Percentiles rank a stretch among this genome's conserved stretches.
Conservation (phyloP, 148 eudicot species). For the Simmondsia chinensis region DNA sequence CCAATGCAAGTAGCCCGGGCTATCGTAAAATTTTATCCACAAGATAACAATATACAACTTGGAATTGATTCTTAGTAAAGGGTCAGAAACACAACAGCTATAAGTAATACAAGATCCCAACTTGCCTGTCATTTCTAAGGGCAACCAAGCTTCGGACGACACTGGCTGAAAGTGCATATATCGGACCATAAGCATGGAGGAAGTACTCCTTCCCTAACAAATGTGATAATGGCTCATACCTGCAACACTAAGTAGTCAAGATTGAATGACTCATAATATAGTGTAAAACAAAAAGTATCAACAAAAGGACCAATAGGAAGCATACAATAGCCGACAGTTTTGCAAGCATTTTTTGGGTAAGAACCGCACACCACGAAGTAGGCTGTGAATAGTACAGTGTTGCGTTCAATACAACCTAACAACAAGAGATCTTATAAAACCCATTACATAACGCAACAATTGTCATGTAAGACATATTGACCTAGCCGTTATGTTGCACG, state of each 20-base stretch:
- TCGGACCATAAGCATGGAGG: slow-evolving; percentile 95
- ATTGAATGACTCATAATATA: background rate
- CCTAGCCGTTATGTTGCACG: too few relatives aligned
- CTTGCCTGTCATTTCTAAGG: slow-evolving; percentile 79
- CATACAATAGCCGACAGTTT: too few relatives aligned
- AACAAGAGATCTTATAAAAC: too few relatives aligned
- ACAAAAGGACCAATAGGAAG: too few relatives aligned
- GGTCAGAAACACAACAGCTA: background rate
- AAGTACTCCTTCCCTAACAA: slow-evolving; percentile 91
- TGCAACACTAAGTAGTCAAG: slow-evolving; percentile 22
- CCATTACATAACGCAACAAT: too few relatives aligned
- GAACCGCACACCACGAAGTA: too few relatives aligned
- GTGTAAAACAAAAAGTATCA: background rate
- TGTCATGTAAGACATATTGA: too few relatives aligned
- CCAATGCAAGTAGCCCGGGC: too few relatives aligned
- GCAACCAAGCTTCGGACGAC: slow-evolving; percentile 88
- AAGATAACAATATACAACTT: background rate
- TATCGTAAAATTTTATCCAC: too few relatives aligned
- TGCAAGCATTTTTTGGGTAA: too few relatives aligned
- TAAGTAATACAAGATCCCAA: slow-evolving; percentile 4
- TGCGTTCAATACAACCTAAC: too few relatives aligned
- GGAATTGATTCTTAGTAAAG: background rate
- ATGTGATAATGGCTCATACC: slow-evolving; percentile 84
- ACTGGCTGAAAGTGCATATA: slow-evolving; percentile 85
- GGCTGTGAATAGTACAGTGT: too few relatives aligned